Evolutionary conservation across 2,329 filamentous ascomycete genomes (phyloP).

Genomic region (Hymenoscyphus occultus): DNA sequence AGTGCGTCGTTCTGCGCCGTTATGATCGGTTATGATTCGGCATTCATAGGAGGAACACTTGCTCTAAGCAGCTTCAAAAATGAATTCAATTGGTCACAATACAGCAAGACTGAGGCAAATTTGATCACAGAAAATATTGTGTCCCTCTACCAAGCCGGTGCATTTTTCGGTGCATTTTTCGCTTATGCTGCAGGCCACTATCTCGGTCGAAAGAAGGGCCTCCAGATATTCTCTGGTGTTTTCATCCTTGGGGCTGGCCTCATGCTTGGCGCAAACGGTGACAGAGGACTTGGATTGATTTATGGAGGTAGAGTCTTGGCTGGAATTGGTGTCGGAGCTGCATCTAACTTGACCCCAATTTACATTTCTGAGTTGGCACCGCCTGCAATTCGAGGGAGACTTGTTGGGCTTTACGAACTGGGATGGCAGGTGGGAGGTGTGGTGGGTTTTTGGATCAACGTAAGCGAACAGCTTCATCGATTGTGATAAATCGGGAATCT

Average conservation of each 20-base stretch:
- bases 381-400: conserved; percentile 59
- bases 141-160: conserved; percentile 75
- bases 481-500: conserved; percentile 36
- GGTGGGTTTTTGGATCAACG: conserved; percentile 62
- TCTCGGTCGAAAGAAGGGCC: conserved; percentile 63
- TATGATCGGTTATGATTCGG: conserved; percentile 60
- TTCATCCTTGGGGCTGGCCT: conserved; percentile 69
- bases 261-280: conserved; percentile 63
- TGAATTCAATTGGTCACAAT: conserved; percentile 60
- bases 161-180: conserved; percentile 72
- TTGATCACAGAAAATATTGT: conserved; percentile 72
- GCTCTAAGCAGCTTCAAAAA: conserved; percentile 63
- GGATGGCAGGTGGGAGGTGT: conserved; percentile 61
- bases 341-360: conserved; percentile 60
- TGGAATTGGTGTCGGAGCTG: conserved; percentile 60
- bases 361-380: conserved; percentile 60
- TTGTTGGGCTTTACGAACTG: conserved; percentile 64
- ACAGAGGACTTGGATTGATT: conserved; percentile 60
- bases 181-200: conserved; percentile 65
- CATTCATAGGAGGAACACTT: conserved; percentile 76
- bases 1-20: conserved; percentile 55
- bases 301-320: conserved; percentile 61
- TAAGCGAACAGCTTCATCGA: conserved; percentile 31
- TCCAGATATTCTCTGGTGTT: conserved; percentile 57
- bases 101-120: conserved; percentile 42